Base-by-base conservation (phyloP, 2,329 filamentous ascomycete species). In the Sporothrix sp. region DNA sequence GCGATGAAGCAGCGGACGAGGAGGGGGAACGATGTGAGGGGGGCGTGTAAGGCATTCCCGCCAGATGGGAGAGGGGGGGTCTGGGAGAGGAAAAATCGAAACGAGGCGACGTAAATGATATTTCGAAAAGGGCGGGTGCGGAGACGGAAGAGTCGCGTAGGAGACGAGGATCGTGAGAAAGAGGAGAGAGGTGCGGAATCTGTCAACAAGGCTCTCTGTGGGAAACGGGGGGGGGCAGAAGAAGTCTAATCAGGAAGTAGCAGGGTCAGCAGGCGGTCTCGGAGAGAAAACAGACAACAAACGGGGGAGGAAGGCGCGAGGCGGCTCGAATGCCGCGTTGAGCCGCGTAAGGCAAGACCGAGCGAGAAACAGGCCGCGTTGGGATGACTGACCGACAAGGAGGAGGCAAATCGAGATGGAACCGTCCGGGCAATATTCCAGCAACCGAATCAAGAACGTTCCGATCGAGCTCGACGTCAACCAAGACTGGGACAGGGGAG, bases 31-130 rank as follows among this genome's bases (percentile, higher is more conserved):
- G 71, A 63, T 79, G 78, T 60, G 82, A 79, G 56, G 87, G 87
- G 54, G 87, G 86, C 68, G 87, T 93, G 73, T 93, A 93, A 80
- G 87, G 87, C 87, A 93, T 93, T 72, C 76, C 72, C 66, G 66
- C 60, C 50, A 58, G 58, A 61, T 58, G 58, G 55, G 60, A 51
- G 56, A 55, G 39, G 21, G 27, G 4, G 4, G 5, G 9, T 9
- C 4, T 20, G 40, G 33, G 21, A 32, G 27, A 33, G n/a, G 32
- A 50, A n/a, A 23, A 30, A 23, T 32, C 16, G 18, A 37, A 28
- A 30, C 7, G 21, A 46, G 33, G 11, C 14, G 44, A 38, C 35
- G n/a, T 39, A 48, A 48, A 14, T 7, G 21, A 48, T 48, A 30
- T 21, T 48, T 48, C 13, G 16, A 30, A 38, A 25, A 39, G 35